A percentile compares a stretch with the other conserved stretches of the same genome.
Evolutionary conservation across 345 rosid genomes (phyloP).

Genomic region (Citropsis articulata): DNA sequence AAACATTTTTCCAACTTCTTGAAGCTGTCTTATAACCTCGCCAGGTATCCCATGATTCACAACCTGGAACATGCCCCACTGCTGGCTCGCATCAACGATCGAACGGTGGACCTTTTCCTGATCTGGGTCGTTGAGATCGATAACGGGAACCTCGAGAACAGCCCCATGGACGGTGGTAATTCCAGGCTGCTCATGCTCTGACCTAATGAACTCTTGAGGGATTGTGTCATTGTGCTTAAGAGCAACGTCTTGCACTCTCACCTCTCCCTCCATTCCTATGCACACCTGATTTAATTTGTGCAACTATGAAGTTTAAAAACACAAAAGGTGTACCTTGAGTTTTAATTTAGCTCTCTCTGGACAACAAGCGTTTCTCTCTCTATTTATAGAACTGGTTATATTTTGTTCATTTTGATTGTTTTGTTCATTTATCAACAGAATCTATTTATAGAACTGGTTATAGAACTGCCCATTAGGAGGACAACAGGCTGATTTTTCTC

Average conservation of each 20-base stretch:
- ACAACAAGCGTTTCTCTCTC: too few species aligned
- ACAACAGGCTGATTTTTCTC: too few species aligned
- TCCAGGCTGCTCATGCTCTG: constrained; percentile 10
- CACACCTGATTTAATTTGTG: too few species aligned
- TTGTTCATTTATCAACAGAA: too few species aligned
- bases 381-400: too few species aligned
- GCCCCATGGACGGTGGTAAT: constrained; percentile 3
- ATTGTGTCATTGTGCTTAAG: background rate
- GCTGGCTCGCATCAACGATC: constrained; percentile 13
- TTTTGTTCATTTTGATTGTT: too few species aligned
- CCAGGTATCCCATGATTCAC: constrained; percentile 22
- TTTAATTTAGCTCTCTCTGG: background rate
- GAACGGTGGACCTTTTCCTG: background rate
- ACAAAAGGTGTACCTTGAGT: background rate
- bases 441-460: too few species aligned
- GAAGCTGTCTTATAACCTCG: constrained; percentile 5
- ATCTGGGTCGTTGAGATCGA: constrained; percentile 4
- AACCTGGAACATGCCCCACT: constrained; percentile 25
- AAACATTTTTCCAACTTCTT: constrained; percentile 19
- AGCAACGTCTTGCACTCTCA: constrained; percentile 2
- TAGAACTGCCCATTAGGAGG: too few species aligned
- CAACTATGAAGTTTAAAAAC: too few species aligned
- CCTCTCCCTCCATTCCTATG: background rate
- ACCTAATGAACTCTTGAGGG: constrained; percentile 12
- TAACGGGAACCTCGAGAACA: background rate